Conservation (phyloP, 202 grass and related monocot genomes). For the Carex sylvatica region DNA sequence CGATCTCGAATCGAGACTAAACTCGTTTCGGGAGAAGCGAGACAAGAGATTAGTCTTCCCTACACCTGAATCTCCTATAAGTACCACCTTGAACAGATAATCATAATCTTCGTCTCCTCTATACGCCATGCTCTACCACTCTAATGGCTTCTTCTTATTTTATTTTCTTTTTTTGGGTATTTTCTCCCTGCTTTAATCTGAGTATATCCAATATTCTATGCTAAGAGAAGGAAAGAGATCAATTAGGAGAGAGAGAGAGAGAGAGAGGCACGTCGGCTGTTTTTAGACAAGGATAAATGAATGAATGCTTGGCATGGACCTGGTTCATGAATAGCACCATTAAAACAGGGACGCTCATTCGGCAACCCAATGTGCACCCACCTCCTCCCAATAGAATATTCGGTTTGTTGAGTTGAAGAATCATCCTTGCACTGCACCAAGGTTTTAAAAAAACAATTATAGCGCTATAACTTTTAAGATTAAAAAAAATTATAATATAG, state of each 20-base stretch:
- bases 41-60: slow-evolving; percentile 91
- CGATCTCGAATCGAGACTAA: slow-evolving; percentile 84
- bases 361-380: not conserved
- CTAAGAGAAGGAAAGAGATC: not conserved
- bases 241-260: not conserved
- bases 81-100: slow-evolving; percentile 98
- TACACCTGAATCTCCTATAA: slow-evolving; percentile 91
- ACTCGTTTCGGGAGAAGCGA: slow-evolving; percentile 82
- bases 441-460: too few relatives aligned
- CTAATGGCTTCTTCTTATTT: not conserved
- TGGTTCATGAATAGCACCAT: not conserved
- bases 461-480: too few relatives aligned
- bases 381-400: not conserved
- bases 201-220: not conserved
- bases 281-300: slow-evolving; percentile 9
- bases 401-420: not conserved
- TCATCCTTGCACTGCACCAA: too few relatives aligned
- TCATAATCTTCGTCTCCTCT: slow-evolving; percentile 92
- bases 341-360: not conserved
- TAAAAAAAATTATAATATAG: too few relatives aligned
- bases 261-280: not conserved
- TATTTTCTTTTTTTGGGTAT: not conserved
- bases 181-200: not conserved
- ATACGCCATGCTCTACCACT: slow-evolving; percentile 40
- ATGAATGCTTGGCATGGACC: slow-evolving; percentile 3